phyloP scores from a whole-genome alignment of 2,329 filamentous ascomycete species.

The Setomelanomma holmii region DNA sequence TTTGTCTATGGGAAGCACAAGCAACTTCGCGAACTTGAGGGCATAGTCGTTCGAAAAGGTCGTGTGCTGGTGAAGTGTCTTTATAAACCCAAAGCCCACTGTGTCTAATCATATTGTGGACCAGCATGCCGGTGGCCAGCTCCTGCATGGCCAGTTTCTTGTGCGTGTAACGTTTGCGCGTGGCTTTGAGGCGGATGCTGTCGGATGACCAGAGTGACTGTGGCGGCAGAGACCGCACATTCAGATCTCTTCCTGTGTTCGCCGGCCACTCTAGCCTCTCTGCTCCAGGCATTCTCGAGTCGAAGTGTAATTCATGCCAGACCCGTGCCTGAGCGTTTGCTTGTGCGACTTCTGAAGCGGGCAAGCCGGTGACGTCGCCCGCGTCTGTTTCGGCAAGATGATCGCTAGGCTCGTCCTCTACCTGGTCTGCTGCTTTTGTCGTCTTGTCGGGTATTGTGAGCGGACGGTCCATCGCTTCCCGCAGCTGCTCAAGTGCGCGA shows the following conservation, averaged over 20 bases:
- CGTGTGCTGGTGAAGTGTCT: conserved; percentile 8
- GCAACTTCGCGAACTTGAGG: conserved; percentile 29
- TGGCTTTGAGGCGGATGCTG: conserved; percentile 35
- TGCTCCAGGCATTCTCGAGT: conserved; percentile 35
- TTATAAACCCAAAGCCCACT: conserved; percentile 6
- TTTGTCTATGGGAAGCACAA: conserved; percentile 6
- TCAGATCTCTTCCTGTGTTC: conserved; percentile 48
- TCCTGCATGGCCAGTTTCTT: conserved; percentile 55
- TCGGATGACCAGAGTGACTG: conserved; percentile 55
- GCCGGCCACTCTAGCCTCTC: conserved; percentile 44
- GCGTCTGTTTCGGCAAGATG: not conserved
- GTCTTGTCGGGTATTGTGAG: not conserved
- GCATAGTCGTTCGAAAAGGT: conserved; percentile 16
- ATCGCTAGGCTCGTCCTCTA: not conserved
- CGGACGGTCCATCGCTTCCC: conserved; percentile 6
- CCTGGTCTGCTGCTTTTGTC: too few species aligned
- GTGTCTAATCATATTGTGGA: conserved; percentile 43
- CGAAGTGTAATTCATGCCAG: conserved; percentile 40
- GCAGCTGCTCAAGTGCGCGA: conserved; percentile 57
- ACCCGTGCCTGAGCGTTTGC: conserved; percentile 19
- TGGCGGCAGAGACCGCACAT: conserved; percentile 48
- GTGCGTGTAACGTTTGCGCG: conserved; percentile 42
- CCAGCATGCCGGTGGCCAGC: conserved; percentile 50
- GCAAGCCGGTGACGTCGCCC: not conserved
- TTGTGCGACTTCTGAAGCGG: not conserved